These are phyloP conservation scores for Phaseolus lunatus DNA, from an alignment of 306 rosid species.

Conservation along the genomic window DNA sequence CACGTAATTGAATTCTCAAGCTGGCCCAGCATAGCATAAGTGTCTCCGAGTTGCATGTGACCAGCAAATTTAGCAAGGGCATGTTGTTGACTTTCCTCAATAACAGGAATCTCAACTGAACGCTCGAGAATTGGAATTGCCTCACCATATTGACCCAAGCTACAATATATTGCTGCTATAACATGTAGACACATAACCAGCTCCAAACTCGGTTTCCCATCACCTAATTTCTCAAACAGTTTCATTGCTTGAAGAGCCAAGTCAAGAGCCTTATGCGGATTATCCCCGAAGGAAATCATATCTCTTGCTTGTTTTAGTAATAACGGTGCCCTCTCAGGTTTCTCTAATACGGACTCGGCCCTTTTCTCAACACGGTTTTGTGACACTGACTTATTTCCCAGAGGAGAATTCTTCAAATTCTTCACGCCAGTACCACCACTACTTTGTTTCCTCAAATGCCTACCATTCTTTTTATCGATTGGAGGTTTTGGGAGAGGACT, in stretches of 20 bases:
- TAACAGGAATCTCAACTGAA: slow-evolving; percentile 76
- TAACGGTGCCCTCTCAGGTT: slow-evolving; percentile 71
- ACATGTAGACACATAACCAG: slow-evolving; percentile 91
- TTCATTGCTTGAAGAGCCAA: slow-evolving; percentile 77
- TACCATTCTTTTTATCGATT: slow-evolving; percentile 48
- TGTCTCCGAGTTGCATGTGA: slow-evolving; percentile 97
- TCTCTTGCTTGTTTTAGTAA: slow-evolving; percentile 91
- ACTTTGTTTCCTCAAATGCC: slow-evolving; percentile 58
- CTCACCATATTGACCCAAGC: slow-evolving; percentile 78
- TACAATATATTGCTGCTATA: slow-evolving; percentile 85
- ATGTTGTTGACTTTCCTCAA: slow-evolving; percentile 77
- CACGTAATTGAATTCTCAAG: slow-evolving; percentile 80
- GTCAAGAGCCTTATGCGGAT: slow-evolving; percentile 85
- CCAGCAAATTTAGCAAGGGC: slow-evolving; percentile 98
- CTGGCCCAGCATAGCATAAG: slow-evolving; percentile 95
- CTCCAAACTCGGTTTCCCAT: slow-evolving; percentile 78
- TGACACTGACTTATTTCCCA: slow-evolving; percentile 47
- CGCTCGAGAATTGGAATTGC: slow-evolving; percentile 85
- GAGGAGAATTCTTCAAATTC: slow-evolving; percentile 61
- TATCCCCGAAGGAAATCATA: slow-evolving; percentile 82
- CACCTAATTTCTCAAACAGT: slow-evolving; percentile 65
- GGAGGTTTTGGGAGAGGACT: slow-evolving; percentile 64
- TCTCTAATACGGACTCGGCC: slow-evolving; percentile 54
- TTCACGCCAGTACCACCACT: slow-evolving; percentile 53
- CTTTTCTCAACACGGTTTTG: slow-evolving; percentile 56